Base-by-base conservation (phyloP, 2,329 filamentous ascomycete species). In the Tricladium varicosporioides region DNA sequence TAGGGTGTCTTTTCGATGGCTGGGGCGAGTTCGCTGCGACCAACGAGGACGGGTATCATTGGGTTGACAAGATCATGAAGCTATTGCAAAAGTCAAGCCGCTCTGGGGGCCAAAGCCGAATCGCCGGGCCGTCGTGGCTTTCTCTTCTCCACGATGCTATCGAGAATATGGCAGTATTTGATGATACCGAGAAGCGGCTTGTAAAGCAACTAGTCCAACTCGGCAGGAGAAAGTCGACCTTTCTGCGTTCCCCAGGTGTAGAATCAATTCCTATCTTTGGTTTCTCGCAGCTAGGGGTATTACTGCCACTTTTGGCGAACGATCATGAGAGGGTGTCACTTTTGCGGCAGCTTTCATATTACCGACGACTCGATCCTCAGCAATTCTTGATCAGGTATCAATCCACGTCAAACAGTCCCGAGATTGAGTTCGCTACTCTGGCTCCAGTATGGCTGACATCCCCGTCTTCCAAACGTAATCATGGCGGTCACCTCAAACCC, bases 201-300 rank as follows among this genome's bases (percentile, higher is more conserved):
- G 53, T 53, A 42, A 22, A 51, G 36, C 48, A 59, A 44, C 36
- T 59, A 18, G 18, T 59, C 4, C 44, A 53, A 8, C 53, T 59
- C 18, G 57, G 57, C 5, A 13, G 57, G 22, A 44, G 57, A 43
- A 19, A 45, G 27, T 49, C 57, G 11, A 45, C 16, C 10, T 59
- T 59, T 32, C 44, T 59, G 5, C n/a, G 44, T 44, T 13, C 27
- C 7, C 15, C 22, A n/a, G 10, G 2, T 3, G 5, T 31, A 2
- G 14, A 13, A 16, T 43, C 46, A 2, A 31, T 32, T 15, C 56
- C 55, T 2, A 5, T 54, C 1, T 58, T 58, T 46, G 56, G 56
- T 2, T 14, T 58, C 5, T 51, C 51, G 16, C 18, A 32, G 9
- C 9, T 58, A 19, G 5, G 14, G 32, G 48, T n/a, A 5, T 18